Conservation (phyloP, 352 stramenopile genomes). For the Pythium aristosporum region DNA sequence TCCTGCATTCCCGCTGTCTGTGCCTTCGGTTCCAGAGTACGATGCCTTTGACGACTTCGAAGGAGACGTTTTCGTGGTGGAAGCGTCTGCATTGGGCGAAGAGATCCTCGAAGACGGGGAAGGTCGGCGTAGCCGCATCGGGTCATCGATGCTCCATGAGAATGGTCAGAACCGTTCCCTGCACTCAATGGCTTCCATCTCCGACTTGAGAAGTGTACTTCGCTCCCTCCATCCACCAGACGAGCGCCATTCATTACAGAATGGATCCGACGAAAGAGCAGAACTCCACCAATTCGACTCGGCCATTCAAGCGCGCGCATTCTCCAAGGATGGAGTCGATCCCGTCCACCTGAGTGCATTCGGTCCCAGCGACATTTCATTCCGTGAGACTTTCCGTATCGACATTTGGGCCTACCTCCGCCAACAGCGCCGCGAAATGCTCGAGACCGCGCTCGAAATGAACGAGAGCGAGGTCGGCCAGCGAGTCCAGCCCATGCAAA, state of each 20-base stretch:
- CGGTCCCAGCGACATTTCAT: constrained; percentile 38
- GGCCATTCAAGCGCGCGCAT: constrained; percentile 15
- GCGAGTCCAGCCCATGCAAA: constrained; percentile 50
- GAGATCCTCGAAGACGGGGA: constrained; percentile 11
- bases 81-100: constrained; percentile 5
- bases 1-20: constrained; percentile 11
- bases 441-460: constrained; percentile 51
- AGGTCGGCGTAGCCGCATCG: constrained; percentile 5
- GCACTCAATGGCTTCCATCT: constrained; percentile 19
- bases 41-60: constrained; percentile 21
- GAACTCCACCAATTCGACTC: constrained; percentile 11
- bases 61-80: constrained; percentile 5
- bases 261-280: constrained; percentile 6
- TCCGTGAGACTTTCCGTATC: constrained; percentile 51
- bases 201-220: constrained; percentile 34
- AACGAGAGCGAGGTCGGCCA: constrained; percentile 49
- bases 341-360: constrained; percentile 63
- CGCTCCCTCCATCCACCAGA: constrained; percentile 32
- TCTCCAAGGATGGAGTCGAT: constrained; percentile 28
- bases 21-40: constrained; percentile 14
- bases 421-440: constrained; percentile 60
- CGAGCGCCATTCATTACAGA: background rate
- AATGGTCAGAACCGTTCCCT: constrained; percentile 22
- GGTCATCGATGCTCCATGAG: constrained; percentile 22
- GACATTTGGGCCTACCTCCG: constrained; percentile 74